Percentiles rank a stretch among this genome's conserved stretches.
Conservation (phyloP, 179 eudicot species). For the Silene coronaria region DNA sequence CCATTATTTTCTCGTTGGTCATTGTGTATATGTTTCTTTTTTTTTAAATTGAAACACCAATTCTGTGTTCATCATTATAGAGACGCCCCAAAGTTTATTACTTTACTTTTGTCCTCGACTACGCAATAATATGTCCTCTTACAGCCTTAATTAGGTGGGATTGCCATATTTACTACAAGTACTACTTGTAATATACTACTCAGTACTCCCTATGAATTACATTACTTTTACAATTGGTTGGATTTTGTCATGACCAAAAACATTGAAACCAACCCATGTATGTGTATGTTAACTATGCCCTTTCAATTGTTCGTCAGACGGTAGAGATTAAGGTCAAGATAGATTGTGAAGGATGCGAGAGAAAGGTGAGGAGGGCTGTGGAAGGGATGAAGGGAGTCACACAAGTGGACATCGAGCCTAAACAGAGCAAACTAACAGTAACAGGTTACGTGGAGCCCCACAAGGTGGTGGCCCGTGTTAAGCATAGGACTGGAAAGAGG, state of each 20-base stretch:
- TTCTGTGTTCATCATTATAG: too few species aligned
- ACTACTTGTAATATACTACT: too few species aligned
- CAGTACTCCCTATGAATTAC: too few species aligned
- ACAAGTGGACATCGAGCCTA: conserved; percentile 50
- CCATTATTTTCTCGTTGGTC: too few species aligned
- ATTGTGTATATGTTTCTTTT: too few species aligned
- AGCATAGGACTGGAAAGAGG: conserved; percentile 61
- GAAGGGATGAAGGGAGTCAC: conserved; percentile 77
- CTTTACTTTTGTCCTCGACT: too few species aligned
- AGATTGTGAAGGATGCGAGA: conserved; percentile 78
- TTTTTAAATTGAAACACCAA: too few species aligned
- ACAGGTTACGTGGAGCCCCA: conserved; percentile 61
- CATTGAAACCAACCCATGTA: too few species aligned
- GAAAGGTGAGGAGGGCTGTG: conserved; percentile 55
- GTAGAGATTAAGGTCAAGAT: conserved; percentile 68
- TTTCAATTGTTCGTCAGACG: conserved; percentile 34
- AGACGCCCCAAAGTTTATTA: neutral
- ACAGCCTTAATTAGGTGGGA: too few species aligned
- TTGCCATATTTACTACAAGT: too few species aligned
- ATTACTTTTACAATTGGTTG: too few species aligned
- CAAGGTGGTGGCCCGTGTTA: conserved; percentile 60
- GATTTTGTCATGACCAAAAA: neutral
- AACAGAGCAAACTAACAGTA: conserved; percentile 60
- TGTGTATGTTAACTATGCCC: neutral
- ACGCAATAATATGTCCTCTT: too few species aligned